phyloP scores from a whole-genome alignment of 2,329 filamentous ascomycete genomes.

The Pseudogymnoascus sp. region DNA sequence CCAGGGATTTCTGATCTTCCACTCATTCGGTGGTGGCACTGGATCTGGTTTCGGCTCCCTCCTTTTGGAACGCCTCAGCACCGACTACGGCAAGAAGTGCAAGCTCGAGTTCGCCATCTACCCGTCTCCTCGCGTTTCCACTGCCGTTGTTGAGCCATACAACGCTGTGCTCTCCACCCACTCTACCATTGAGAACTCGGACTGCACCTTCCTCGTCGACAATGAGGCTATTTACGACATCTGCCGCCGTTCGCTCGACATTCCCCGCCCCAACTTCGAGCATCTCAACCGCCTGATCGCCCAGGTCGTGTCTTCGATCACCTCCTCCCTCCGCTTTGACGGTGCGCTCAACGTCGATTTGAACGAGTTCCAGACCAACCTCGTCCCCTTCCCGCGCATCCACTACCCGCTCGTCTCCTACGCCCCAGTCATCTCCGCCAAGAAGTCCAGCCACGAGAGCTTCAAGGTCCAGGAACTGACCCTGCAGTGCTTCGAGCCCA shows the following conservation, averaged over 20 bases:
- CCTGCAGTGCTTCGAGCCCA: conserved; percentile 57
- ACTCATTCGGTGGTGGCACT: conserved; percentile 60
- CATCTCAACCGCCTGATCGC: conserved; percentile 59
- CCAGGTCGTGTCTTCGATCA: conserved; percentile 60
- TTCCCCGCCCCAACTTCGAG: conserved; percentile 54
- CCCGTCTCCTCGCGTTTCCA: conserved; percentile 54
- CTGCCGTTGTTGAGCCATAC: conserved; percentile 61
- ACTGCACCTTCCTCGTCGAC: conserved; percentile 61
- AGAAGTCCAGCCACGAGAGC: conserved; percentile 55
- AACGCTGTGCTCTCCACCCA: conserved; percentile 51
- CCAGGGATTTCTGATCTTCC: conserved; percentile 60
- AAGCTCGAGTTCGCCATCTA: conserved; percentile 61
- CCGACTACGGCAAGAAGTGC: conserved; percentile 59
- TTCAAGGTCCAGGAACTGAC: conserved; percentile 58
- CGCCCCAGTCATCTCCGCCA: conserved; percentile 51
- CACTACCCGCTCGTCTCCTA: conserved; percentile 60
- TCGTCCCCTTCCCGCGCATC: conserved; percentile 59
- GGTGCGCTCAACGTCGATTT: conserved; percentile 60
- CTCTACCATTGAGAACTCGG: conserved; percentile 57
- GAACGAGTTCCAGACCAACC: conserved; percentile 62
- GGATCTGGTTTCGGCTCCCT: conserved; percentile 59
- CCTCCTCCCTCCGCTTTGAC: conserved; percentile 55
- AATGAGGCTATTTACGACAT: conserved; percentile 63
- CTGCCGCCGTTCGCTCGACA: conserved; percentile 55
- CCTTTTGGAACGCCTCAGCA: conserved; percentile 53